phyloP scores from a whole-genome alignment of 23 red algal species.

The Gracilariopsis chorda region DNA sequence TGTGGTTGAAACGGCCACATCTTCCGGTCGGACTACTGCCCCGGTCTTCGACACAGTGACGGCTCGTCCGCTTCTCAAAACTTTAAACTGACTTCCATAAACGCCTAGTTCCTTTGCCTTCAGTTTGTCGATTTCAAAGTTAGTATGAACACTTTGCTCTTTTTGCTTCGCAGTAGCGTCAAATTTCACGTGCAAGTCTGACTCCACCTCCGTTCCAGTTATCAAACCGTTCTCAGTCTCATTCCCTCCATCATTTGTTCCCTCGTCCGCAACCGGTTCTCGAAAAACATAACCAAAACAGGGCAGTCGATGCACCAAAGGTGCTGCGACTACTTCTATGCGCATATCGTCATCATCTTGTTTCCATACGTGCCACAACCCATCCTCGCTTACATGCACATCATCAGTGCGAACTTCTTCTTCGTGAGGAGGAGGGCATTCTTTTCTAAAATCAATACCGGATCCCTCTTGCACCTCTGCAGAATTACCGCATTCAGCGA shows the following conservation, averaged over 20 bases:
- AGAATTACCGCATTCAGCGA: slow-evolving; percentile 26
- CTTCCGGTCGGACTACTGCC: slow-evolving; percentile 32
- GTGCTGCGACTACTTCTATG: slow-evolving; percentile 64
- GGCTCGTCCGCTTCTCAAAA: slow-evolving; percentile 63
- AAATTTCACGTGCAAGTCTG: not conserved
- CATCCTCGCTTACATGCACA: slow-evolving; percentile 60
- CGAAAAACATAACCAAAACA: slow-evolving; percentile 89
- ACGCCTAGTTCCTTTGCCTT: slow-evolving; percentile 76
- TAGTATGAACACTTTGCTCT: not conserved
- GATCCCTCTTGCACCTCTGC: not conserved
- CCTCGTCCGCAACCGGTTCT: not conserved
- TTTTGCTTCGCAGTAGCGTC: not conserved
- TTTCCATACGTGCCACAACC: slow-evolving; percentile 73
- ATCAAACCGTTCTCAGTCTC: not conserved
- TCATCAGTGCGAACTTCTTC: slow-evolving; percentile 71
- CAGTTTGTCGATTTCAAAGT: slow-evolving; percentile 58
- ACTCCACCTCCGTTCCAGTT: too few species aligned
- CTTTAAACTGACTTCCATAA: slow-evolving; percentile 63
- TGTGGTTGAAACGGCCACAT: slow-evolving; percentile 30
- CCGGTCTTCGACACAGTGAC: slow-evolving; percentile 60
- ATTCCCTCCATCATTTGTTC: not conserved
- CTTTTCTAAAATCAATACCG: slow-evolving; percentile 17
- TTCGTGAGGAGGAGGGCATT: slow-evolving; percentile 49
- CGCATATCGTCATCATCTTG: slow-evolving; percentile 40
- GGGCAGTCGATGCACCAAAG: slow-evolving; percentile 78